Evolutionary conservation across 208 protist species (phyloP), one percentile per base, ranked within the genome.

Genomic region (Trypanosoma rangeli): DNA sequence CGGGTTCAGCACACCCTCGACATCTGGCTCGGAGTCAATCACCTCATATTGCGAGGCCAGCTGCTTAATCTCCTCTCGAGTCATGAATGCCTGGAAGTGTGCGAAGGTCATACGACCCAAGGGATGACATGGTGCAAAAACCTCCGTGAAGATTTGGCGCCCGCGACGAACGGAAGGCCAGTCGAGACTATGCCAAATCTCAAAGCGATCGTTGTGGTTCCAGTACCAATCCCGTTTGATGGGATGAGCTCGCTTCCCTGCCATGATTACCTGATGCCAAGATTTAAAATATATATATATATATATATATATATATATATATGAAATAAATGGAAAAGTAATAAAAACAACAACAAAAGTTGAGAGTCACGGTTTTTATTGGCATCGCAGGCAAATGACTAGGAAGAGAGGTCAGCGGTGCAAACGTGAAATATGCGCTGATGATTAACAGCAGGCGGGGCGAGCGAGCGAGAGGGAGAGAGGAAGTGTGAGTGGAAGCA

Each of bases 131-230:
- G 98, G 92, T 20, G 92, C 85, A 77, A 98, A 99, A 5, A 99
- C 97, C 78, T 99, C 91, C 42, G 93, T 98, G 87, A 99, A 99
- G 55, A 99, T 98, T 82, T 99, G 89, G 63, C 97, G 93, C 31
- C 98, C 98, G 71, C 98, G 96, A 67, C 98, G 94, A 28, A 99
- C 93, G 44, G 88, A 90, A 55, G 87, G 87, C 91, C 91, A 94
- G 79, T 96, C 91, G 18, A 94, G 79, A 76, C 91, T 93, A 80
- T 93, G 87, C 85, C 84, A 94, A 66, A 96, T 90, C 60, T 93
- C 90, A 55, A 90, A 90, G 70, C 78, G 85, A 60, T 95, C 90
- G 78, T 93, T 91, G 68, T 95, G 84, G 69, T 95, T 93, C 90
- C 90, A 95, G 69, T 95, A 95, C 90, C 90, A 95, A 68, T 92